These are phyloP conservation scores for Pichia cephalocereana DNA, from an alignment of 805 yeast species.

Conservation along the genomic window DNA sequence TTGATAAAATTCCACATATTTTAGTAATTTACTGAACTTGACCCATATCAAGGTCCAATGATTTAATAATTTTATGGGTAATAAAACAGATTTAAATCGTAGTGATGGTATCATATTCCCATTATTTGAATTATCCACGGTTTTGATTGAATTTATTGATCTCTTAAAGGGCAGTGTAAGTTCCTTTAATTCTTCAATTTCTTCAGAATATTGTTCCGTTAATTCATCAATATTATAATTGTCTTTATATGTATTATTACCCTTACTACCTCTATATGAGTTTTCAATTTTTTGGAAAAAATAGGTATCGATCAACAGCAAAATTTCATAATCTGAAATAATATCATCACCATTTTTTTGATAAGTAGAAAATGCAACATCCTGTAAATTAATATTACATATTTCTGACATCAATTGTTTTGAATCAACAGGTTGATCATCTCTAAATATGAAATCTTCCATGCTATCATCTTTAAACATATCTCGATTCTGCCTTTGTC, in stretches of 20 bases:
- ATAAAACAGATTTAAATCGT: constrained; percentile 13
- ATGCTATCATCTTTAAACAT: neutral
- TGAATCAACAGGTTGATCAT: constrained; percentile 1
- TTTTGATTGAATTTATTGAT: neutral
- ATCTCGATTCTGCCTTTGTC: neutral
- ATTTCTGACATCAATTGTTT: constrained; percentile 2
- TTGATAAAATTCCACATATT: constrained; percentile 16
- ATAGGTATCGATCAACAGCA: constrained; percentile 3
- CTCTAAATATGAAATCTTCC: neutral
- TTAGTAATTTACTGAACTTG: constrained; percentile 11
- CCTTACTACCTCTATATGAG: neutral
- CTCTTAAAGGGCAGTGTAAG: neutral
- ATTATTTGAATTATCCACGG: too few species aligned
- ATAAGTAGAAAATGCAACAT: constrained; percentile 1
- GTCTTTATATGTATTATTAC: too few species aligned
- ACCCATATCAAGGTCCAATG: constrained; percentile 23
- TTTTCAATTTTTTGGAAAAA: neutral
- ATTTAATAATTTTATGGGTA: constrained; percentile 15
- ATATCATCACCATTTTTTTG: neutral
- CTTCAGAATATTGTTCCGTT: neutral
- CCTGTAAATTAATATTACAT: neutral
- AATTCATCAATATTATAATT: neutral
- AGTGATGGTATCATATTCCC: neutral
- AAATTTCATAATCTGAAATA: constrained; percentile 1
- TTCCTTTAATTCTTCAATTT: constrained; percentile 3